Percentiles rank a stretch among this genome's conserved stretches.
phyloP scores from a whole-genome alignment of 1,139 yeast species.

The Keqinozyma sinolaborantium region DNA sequence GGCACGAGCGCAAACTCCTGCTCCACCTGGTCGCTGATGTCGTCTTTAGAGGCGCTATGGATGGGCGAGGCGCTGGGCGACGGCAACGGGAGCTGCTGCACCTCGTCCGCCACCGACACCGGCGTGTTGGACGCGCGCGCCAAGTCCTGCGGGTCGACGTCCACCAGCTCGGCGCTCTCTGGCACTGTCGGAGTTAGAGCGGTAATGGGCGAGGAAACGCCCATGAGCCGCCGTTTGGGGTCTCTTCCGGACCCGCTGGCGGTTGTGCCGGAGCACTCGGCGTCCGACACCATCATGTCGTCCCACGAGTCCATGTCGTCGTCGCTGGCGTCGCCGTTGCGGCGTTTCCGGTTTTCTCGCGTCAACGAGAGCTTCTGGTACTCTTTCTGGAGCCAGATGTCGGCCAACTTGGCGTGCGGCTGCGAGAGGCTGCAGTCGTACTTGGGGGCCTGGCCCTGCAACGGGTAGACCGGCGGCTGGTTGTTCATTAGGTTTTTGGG shows the following conservation, averaged over 20 bases:
- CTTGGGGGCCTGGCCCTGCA: conserved; percentile 24
- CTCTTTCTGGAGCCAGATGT: conserved; percentile 30
- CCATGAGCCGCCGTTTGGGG: conserved; percentile 36
- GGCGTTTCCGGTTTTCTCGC: conserved; percentile 24
- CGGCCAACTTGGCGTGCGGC: conserved; percentile 32
- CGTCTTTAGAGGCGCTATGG: conserved; percentile 23
- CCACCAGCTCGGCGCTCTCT: not conserved
- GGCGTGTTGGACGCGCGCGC: conserved; percentile 31
- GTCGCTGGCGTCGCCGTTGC: conserved; percentile 13
- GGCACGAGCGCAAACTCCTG: conserved; percentile 24
- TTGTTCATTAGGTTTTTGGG: no score
- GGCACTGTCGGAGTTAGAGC: conserved; percentile 6
- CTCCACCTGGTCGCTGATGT: conserved; percentile 12
- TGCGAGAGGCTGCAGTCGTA: conserved; percentile 32
- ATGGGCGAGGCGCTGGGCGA: conserved; percentile 71
- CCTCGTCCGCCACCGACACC: conserved; percentile 32
- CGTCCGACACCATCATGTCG: conserved; percentile 35
- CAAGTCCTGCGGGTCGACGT: not conserved
- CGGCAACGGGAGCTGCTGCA: conserved; percentile 54
- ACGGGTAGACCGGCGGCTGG: conserved; percentile 33
- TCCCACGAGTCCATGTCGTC: conserved; percentile 28
- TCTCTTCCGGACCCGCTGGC: conserved; percentile 20
- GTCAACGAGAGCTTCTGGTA: conserved; percentile 22
- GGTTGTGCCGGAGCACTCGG: conserved; percentile 25
- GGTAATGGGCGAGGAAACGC: conserved; percentile 14